Evolutionary conservation across 495 filamentous ascomycete genomes (phyloP), one percentile per base, ranked within the genome.

Genomic region (Mytilinidion resinicola): DNA sequence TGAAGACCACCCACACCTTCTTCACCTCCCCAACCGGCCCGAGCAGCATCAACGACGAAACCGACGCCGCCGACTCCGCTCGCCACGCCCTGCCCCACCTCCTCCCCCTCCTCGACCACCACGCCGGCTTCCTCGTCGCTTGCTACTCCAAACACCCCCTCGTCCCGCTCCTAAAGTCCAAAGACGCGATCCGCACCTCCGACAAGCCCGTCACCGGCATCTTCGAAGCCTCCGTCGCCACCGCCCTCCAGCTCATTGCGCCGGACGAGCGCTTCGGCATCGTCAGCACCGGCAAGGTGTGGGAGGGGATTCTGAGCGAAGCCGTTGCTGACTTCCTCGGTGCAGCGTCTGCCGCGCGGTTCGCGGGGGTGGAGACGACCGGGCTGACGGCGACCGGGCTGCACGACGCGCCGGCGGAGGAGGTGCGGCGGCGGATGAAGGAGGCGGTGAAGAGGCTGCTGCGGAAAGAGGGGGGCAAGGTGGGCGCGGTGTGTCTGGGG

Each of bases 81-180:
- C 61, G 75, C 1, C 77, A 82, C 56, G 86, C 87, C 47, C 73
- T 82, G 46, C 68, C 74, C 3, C 73, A 82, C 56, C 70, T 91
- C 56, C 66, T 76, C 53, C 72, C 68, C 1, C 54, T 79, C 12
- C 68, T 86, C 38, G 55, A 73, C 5, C 46, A 78, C 53, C 82
- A 89, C 70, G 84, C 93, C 65, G 92, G 79, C 19, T 87, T 92
- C 60, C 76, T 96, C 0, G 77, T 98, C 1, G 90, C 89, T 41
- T 98, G 92, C 75, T 98, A 88, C 72, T 91, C 87, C 63, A 82
- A 84, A 1, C 93, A 96, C 63, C 89, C 91, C 0, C 82, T 96
- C 4, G 87, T 96, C 9, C 69, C 77, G 0, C 67, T 76, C 34
- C 72, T 96, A 60, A 71, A 58, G 75, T 74, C 36, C 47, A 34